Evolutionary conservation across 768 basidiomycete genomes (phyloP), one percentile per base, ranked within the genome.

Genomic region (Auricularia sp.): DNA sequence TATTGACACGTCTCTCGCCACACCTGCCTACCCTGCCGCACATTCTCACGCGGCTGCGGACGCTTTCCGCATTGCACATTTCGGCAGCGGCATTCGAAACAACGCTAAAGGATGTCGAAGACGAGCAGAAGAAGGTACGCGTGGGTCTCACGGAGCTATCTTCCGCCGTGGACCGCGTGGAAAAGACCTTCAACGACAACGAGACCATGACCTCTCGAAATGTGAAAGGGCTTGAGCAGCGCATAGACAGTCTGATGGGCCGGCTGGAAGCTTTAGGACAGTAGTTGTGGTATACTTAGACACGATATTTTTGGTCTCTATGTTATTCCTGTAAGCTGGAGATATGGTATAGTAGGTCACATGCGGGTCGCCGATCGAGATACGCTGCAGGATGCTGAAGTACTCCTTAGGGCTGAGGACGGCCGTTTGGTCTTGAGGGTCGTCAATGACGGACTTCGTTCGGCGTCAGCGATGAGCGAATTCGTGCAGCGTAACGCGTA

Each of bases 41-140:
- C 68, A 88, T 99, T 29, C 82, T 99, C 33, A 85, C 90, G 3
- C 90, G 96, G 14, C 76, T 99, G 43, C 85, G 91, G 44, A 94
- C 93, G 10, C 80, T 99, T 3, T 86, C 91, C 8, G 72, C 84
- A 0, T 74, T 99, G 65, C 96, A 99, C 70, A 81, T 87, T 0
- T 86, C 90, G 60, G 92, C 96, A 0, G 81, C 87, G 1, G 83
- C 87, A 33, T 94, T 98, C 70, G 83, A 87, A 62, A 80, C 77
- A 23, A 84, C 86, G 2, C 77, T 98, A 3, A 75, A 80, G 16
- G 73, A 79, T 60, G 76, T 95, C 36, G 88, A 91, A 72, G 84
- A 84, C 64, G 88, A 91, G 66, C 90, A 94, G 69, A 80, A 79
- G 62, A 82, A 83, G 66, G 76, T 84, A 39, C 81, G 80, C 33